phyloP scores from a whole-genome alignment of 495 filamentous ascomycete genomes.

The Parachaetomium inaequale region DNA sequence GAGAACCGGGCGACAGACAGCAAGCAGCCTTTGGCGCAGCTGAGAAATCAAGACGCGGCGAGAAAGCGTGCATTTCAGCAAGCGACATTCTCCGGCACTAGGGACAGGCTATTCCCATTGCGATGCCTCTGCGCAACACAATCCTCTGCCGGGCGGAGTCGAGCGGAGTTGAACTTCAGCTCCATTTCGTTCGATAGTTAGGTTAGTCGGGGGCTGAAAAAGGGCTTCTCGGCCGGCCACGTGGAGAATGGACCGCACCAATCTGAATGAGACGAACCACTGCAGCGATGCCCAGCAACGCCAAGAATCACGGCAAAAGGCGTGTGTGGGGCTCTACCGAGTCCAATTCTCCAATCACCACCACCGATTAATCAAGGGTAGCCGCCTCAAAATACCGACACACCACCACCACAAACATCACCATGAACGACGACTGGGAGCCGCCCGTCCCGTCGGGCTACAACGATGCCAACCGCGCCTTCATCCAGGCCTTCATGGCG shows the following conservation, averaged over 20 bases:
- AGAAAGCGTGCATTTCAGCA: too few relatives aligned
- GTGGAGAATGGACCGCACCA: background rate
- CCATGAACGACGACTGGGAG: slow-evolving; percentile 32
- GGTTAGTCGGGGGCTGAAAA: too few relatives aligned
- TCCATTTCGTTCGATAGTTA: too few relatives aligned
- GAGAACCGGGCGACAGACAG: too few relatives aligned
- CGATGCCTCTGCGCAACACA: too few relatives aligned
- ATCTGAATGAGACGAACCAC: background rate
- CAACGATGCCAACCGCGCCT: slow-evolving; percentile 76
- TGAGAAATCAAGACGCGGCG: too few relatives aligned
- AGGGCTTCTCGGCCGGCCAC: background rate
- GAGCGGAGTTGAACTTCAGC: too few relatives aligned
- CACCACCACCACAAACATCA: background rate
- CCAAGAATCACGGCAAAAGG: background rate
- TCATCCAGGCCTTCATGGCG: slow-evolving; percentile 85
- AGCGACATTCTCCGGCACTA: too few relatives aligned
- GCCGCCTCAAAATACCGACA: background rate
- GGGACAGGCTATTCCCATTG: too few relatives aligned
- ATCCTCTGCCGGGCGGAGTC: too few relatives aligned
- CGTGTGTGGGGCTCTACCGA: background rate
- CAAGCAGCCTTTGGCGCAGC: too few relatives aligned
- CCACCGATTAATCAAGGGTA: background rate
- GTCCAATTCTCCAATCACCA: background rate
- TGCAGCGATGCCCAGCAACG: slow-evolving; percentile 1
- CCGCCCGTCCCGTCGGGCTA: slow-evolving; percentile 32